Percentiles rank a stretch among this genome's conserved stretches.
phyloP scores from a whole-genome alignment of 768 basidiomycete species.

The Tricholoma terreum region DNA sequence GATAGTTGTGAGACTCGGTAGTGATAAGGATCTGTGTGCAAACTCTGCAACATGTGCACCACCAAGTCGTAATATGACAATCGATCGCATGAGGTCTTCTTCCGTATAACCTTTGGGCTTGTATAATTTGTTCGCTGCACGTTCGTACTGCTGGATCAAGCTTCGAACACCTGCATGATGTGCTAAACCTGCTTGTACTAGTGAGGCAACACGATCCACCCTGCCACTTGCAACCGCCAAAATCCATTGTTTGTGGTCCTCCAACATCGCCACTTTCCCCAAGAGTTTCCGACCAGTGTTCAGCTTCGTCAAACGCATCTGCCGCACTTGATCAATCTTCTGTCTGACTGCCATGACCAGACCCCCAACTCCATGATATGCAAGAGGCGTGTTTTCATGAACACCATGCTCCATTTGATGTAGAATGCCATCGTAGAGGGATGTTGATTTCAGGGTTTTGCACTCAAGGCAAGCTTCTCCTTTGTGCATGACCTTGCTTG shows the following conservation, averaged over 20 bases:
- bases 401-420: background rate
- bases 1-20: too few relatives aligned
- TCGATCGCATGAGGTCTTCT: slow-evolving; percentile 10
- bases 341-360: background rate
- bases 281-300: too few relatives aligned
- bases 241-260: too few relatives aligned
- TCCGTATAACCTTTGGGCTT: slow-evolving; percentile 14
- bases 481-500: background rate
- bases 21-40: too few relatives aligned
- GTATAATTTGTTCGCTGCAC: slow-evolving; percentile 11
- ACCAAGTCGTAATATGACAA: background rate
- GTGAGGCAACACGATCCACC: slow-evolving; percentile 10
- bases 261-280: too few relatives aligned
- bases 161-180: slow-evolving; percentile 6
- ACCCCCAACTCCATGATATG: too few relatives aligned
- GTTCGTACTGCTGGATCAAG: too few relatives aligned
- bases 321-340: slow-evolving; percentile 5
- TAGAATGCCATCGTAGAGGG: background rate
- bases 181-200: slow-evolving; percentile 5
- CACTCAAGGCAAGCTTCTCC: background rate
- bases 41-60: too few relatives aligned
- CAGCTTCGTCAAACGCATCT: too few relatives aligned
- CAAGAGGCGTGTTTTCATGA: too few relatives aligned
- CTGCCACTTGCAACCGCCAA: slow-evolving; percentile 12
- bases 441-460: background rate